These are phyloP conservation scores for Proliferodiscus dingleyae DNA, from an alignment of 2,329 filamentous ascomycete genomes.

Conservation along the genomic window DNA sequence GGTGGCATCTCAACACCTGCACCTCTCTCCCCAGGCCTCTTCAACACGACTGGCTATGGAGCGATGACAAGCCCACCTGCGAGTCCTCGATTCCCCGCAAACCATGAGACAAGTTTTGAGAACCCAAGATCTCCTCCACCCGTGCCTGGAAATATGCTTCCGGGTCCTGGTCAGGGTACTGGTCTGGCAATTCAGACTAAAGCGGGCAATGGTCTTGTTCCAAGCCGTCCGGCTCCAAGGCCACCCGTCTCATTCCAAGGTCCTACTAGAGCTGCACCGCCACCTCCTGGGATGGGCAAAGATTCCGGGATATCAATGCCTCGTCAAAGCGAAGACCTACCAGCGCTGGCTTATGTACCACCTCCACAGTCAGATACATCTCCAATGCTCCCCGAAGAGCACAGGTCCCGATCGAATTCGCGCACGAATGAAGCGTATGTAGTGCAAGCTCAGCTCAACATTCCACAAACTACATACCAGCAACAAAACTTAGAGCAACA, in stretches of 20 bases:
- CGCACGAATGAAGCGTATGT: conserved; percentile 46
- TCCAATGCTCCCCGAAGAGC: conserved; percentile 61
- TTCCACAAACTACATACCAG: conserved; percentile 45
- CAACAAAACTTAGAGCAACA: conserved; percentile 71
- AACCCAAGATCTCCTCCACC: conserved; percentile 92
- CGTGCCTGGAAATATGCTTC: conserved; percentile 53
- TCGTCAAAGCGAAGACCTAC: conserved; percentile 51
- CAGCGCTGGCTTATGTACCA: conserved; percentile 31
- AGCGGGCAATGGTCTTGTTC: conserved; percentile 60
- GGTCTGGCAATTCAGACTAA: conserved; percentile 39
- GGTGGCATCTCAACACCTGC: conserved; percentile 26
- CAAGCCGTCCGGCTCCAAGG: conserved; percentile 79
- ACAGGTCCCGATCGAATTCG: conserved; percentile 65
- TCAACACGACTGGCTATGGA: conserved; percentile 52
- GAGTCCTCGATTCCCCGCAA: conserved; percentile 83
- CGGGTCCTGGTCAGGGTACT: conserved; percentile 23
- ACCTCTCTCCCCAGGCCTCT: conserved; percentile 33
- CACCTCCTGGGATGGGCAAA: conserved; percentile 52
- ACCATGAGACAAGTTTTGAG: conserved; percentile 91
- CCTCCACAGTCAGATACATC: conserved; percentile 20
- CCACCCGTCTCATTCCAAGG: conserved; percentile 71
- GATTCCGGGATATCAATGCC: conserved; percentile 61
- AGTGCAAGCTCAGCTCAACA: conserved; percentile 19
- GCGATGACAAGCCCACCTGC: conserved; percentile 71
- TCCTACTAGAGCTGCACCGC: conserved; percentile 55